These are phyloP conservation scores for Kockiozyma suomiensis DNA, from an alignment of 805 yeast genomes.

Conservation along the genomic window DNA sequence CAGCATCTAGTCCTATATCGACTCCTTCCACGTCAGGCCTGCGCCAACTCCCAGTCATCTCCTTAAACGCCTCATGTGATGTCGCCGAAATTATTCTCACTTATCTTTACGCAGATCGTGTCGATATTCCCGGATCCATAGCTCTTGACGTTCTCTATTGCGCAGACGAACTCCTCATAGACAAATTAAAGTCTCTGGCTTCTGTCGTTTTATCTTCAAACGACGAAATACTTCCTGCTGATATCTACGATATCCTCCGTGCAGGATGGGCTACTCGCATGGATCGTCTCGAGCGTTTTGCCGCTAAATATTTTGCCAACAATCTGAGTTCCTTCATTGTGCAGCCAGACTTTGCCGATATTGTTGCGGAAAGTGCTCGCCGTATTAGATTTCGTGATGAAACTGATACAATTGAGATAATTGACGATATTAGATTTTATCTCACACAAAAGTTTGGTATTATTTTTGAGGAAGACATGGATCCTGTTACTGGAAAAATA, in stretches of 20 bases:
- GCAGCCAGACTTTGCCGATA: conserved; percentile 46
- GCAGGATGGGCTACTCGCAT: conserved; percentile 70
- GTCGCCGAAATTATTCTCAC: conserved; percentile 56
- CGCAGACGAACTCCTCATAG: conserved; percentile 58
- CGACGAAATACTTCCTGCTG: conserved; percentile 35
- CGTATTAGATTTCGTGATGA: conserved; percentile 65
- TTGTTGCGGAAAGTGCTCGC: conserved; percentile 53
- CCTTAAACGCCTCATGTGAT: conserved; percentile 41
- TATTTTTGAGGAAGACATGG: conserved; percentile 36
- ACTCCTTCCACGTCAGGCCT: conserved; percentile 28
- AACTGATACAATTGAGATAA: conserved; percentile 76
- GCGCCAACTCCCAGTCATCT: conserved; percentile 38
- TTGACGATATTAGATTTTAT: conserved; percentile 75
- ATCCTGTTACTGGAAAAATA: conserved; percentile 28
- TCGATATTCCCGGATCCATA: conserved; percentile 52
- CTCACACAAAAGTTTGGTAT: conserved; percentile 48
- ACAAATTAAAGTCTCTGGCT: conserved; percentile 66
- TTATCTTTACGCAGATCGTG: conserved; percentile 63
- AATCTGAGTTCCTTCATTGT: conserved; percentile 47
- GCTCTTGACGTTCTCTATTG: conserved; percentile 60
- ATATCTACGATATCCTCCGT: conserved; percentile 59
- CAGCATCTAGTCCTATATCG: no score
- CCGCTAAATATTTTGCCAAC: conserved; percentile 60
- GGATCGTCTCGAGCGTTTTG: conserved; percentile 64
- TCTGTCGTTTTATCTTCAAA: conserved; percentile 47